A percentile compares a stretch with the other conserved stretches of the same genome.
These are phyloP conservation scores for Nothopassalora personata DNA, from an alignment of 2,329 filamentous ascomycete species.

Conservation along the genomic window DNA sequence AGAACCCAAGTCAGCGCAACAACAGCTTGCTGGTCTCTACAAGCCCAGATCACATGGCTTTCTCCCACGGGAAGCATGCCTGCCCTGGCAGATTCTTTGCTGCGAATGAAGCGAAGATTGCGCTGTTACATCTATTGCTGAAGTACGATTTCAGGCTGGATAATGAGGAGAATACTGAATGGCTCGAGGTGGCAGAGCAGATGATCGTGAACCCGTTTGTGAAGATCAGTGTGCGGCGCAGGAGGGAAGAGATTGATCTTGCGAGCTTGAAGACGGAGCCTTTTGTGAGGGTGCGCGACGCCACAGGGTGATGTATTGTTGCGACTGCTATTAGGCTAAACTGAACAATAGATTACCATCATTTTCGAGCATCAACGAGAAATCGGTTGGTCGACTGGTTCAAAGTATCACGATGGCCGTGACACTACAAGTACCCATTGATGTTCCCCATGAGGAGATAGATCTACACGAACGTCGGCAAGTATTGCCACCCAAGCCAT, in stretches of 20 bases:
- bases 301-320: no score
- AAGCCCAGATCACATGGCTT: background rate
- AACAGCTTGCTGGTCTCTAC: conserved; percentile 17
- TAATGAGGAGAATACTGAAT: conserved; percentile 6
- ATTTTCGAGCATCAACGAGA: no score
- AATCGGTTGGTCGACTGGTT: no score
- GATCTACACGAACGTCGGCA: no score
- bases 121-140: background rate
- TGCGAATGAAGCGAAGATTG: conserved; percentile 10
- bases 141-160: conserved; percentile 33
- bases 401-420: no score
- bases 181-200: conserved; percentile 5
- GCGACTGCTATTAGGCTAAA: no score
- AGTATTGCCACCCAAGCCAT: no score
- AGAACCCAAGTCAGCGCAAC: conserved; percentile 19
- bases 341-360: no score
- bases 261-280: background rate
- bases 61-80: conserved; percentile 7
- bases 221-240: conserved; percentile 11
- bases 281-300: background rate
- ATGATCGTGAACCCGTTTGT: conserved; percentile 11
- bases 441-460: no score
- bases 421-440: no score
- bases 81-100: conserved; percentile 11
- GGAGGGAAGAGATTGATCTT: conserved; percentile 16